Evolutionary conservation across 2,329 filamentous ascomycete genomes (phyloP), one percentile per base, ranked within the genome.

Genomic region (Talaromyces atroroseus): DNA sequence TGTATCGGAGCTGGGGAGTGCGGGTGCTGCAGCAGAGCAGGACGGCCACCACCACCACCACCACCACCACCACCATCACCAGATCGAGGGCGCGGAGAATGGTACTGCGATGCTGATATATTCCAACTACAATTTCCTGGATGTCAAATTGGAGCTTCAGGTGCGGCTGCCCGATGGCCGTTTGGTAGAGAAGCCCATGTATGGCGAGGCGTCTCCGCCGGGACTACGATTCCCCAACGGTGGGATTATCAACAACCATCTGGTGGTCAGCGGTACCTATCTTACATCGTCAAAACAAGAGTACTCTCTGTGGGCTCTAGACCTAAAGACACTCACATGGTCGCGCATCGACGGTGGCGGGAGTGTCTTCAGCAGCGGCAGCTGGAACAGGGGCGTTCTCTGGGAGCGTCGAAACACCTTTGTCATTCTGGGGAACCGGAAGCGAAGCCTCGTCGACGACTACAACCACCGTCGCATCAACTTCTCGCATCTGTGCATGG

Each of bases 391-490:
- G 57, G 94, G 94, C 42, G 84, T 99, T 29, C 74, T 99, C 7
- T 99, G 94, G 94, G 89, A 89, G 66, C 83, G 92, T 45, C 83
- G 94, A 60, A 99, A 96, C 68, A 90, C 90, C 0, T 99, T 97
- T 74, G 91, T 97, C 34, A 92, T 99, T 61, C 80, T 99, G 38
- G 94, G 94, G 48, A 95, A 96, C 71, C 84, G 94, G 38, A 96
- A 95, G 72, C 81, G 94, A 60, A 96, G 89, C 63, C 80, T 99
- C 32, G 92, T 97, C 0, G 92, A 99, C 64, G 94, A 99, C 71
- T 99, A 99, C 73, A 97, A 97, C 69, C 94, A 97, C 67, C 88
- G 94, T 11, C 87, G 94, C 24, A 95, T 99, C 73, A 99, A 99
- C 72, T 99, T 97, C 70, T 89, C 89, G 10, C 95, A 99, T 67